Conservation (phyloP, 2,329 filamentous ascomycete species). For the Nannizzia gypsea region DNA sequence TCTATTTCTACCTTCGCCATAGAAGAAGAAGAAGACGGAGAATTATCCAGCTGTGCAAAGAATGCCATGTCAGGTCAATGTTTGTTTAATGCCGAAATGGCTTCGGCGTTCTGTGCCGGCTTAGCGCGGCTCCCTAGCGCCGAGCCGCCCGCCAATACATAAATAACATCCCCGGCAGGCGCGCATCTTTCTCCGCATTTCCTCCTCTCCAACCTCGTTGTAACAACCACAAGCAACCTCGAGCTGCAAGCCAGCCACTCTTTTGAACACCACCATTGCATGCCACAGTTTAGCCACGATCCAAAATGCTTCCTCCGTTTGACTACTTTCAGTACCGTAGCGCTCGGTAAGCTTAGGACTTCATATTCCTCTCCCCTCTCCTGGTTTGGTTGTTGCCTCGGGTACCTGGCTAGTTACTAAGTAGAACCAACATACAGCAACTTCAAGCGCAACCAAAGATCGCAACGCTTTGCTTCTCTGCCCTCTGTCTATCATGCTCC, state of each 20-base stretch:
- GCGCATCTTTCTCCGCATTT: slow-evolving; percentile 2
- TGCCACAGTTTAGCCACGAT: slow-evolving; percentile 19
- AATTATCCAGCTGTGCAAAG: no score
- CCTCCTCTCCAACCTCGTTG: background rate
- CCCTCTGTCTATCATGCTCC: slow-evolving; percentile 52
- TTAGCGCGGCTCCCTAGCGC: background rate
- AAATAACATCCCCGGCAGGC: background rate
- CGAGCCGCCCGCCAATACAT: background rate
- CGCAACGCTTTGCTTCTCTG: slow-evolving; percentile 55
- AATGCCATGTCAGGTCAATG: no score
- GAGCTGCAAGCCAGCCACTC: background rate
- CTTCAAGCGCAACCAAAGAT: slow-evolving; percentile 67
- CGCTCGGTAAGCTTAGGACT: slow-evolving; percentile 48
- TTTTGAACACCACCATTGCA: background rate
- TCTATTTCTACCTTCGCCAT: no score
- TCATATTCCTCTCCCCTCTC: background rate
- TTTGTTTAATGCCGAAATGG: background rate
- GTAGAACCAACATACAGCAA: slow-evolving; percentile 40
- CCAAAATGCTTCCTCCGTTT: slow-evolving; percentile 41
- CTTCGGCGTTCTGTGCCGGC: background rate
- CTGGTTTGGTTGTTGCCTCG: background rate
- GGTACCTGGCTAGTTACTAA: slow-evolving; percentile 8
- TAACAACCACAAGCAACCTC: background rate
- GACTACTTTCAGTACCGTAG: slow-evolving; percentile 60
- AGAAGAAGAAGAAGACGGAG: no score